These are phyloP conservation scores for Xylaria sp. DNA, from an alignment of 2,329 filamentous ascomycete species.

Conservation along the genomic window DNA sequence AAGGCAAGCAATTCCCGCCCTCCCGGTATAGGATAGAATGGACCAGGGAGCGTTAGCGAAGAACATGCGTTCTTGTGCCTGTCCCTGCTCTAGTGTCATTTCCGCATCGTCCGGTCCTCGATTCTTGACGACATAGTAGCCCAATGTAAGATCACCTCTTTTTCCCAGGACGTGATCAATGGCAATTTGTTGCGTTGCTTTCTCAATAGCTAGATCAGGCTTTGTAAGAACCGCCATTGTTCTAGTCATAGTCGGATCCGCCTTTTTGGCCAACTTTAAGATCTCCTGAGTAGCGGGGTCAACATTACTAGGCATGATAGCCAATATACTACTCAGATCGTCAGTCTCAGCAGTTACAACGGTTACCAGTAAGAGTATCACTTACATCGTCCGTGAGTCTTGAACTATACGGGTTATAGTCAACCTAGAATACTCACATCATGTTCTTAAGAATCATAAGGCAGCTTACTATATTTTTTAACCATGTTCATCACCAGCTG, in stretches of 20 bases:
- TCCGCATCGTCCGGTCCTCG: slow-evolving; percentile 56
- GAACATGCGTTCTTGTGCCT: slow-evolving; percentile 52
- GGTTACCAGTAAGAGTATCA: background rate
- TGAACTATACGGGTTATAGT: slow-evolving; percentile 46
- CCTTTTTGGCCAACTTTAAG: slow-evolving; percentile 52
- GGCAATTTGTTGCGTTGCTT: slow-evolving; percentile 52
- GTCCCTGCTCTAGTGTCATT: slow-evolving; percentile 50
- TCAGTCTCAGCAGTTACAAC: background rate
- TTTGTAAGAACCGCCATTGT: slow-evolving; percentile 58
- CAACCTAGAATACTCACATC: background rate
- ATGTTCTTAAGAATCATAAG: background rate
- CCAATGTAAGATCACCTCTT: slow-evolving; percentile 56
- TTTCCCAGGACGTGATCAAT: slow-evolving; percentile 57
- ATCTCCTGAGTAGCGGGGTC: slow-evolving; percentile 56
- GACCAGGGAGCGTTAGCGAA: slow-evolving; percentile 55
- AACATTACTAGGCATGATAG: slow-evolving; percentile 52
- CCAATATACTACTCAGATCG: slow-evolving; percentile 43
- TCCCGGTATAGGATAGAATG: slow-evolving; percentile 21
- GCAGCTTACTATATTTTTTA: slow-evolving; percentile 53
- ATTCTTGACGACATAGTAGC: slow-evolving; percentile 63
- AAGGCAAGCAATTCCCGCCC: slow-evolving; percentile 50
- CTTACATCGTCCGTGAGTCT: slow-evolving; percentile 59
- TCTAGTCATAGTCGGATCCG: slow-evolving; percentile 46
- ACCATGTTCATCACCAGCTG: slow-evolving; percentile 61
- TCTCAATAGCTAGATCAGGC: slow-evolving; percentile 63